Percentiles rank a stretch among this genome's conserved stretches.
Evolutionary conservation across 208 protist species (phyloP).

Genomic region (Borovskyia barvae): DNA sequence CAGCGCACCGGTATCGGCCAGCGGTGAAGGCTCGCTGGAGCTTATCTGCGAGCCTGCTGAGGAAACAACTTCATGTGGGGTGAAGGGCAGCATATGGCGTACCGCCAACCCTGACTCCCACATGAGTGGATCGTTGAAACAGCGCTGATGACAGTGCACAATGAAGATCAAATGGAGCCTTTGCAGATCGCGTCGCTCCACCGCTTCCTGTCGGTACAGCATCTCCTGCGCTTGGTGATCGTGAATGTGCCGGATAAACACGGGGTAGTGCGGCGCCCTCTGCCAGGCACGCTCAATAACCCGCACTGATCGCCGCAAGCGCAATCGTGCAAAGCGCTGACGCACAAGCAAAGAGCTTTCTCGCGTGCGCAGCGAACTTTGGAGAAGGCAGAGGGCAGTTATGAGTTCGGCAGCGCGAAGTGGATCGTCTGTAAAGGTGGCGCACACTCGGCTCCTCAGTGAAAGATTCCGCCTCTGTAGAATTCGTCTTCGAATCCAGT

Average conservation of each 20-base stretch:
- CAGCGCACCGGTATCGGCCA: too few relatives aligned
- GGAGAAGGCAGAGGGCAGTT: not conserved
- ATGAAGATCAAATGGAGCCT: constrained; percentile 44
- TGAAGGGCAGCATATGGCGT: constrained; percentile 32
- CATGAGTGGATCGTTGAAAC: constrained; percentile 55
- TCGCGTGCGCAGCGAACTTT: constrained; percentile 10
- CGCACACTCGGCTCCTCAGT: not conserved
- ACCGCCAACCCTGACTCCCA: constrained; percentile 24
- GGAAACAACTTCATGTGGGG: constrained; percentile 22
- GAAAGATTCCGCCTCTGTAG: not conserved
- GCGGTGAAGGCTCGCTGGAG: too few relatives aligned
- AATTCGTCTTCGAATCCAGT: constrained; percentile 1
- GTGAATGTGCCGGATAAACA: constrained; percentile 16
- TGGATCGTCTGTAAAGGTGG: not conserved
- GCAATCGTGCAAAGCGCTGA: not conserved
- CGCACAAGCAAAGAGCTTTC: constrained; percentile 1
- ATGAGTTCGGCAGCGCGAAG: constrained; percentile 1
- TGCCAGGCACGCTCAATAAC: constrained; percentile 56
- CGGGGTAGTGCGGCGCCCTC: constrained; percentile 15
- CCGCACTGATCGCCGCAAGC: constrained; percentile 10
- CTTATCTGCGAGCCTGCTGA: too few relatives aligned
- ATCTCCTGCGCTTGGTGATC: constrained; percentile 31
- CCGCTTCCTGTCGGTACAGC: constrained; percentile 40
- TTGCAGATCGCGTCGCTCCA: constrained; percentile 67
- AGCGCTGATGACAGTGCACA: constrained; percentile 54